A percentile compares a stretch with the other conserved stretches of the same genome.
These are phyloP conservation scores for Lipomyces oligophaga DNA, from an alignment of 805 yeast genomes.

Conservation along the genomic window DNA sequence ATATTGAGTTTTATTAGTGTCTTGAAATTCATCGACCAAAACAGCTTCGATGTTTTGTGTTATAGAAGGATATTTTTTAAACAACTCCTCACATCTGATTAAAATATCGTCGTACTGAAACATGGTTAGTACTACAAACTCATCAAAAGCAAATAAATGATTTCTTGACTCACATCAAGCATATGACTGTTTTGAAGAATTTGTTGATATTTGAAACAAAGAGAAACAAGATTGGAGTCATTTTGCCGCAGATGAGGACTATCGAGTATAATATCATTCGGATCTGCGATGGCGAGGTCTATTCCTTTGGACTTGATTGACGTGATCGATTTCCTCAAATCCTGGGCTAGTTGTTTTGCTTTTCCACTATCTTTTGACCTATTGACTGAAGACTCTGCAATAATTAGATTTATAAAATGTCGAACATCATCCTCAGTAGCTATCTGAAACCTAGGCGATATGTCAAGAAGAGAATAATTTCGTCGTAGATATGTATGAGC, in stretches of 20 bases:
- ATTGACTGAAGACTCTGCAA: constrained; percentile 33
- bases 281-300: too few species aligned
- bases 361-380: not conserved
- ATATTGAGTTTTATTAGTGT: constrained; percentile 75
- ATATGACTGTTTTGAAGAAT: constrained; percentile 43
- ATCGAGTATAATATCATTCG: too few species aligned
- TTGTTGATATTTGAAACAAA: constrained; percentile 58
- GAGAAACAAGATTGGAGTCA: too few species aligned
- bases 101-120: constrained; percentile 76
- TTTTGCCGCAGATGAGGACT: too few species aligned
- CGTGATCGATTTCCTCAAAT: constrained; percentile 7
- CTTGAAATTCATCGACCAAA: constrained; percentile 92
- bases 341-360: constrained; percentile 5
- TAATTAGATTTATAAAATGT: constrained; percentile 40
- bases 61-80: constrained; percentile 45
- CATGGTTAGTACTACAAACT: not conserved
- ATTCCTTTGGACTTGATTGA: constrained; percentile 26
- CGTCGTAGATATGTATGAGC: constrained; percentile 58
- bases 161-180: constrained; percentile 41
- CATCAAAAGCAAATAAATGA: not conserved
- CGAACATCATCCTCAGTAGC: constrained; percentile 63
- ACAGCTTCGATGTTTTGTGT: constrained; percentile 59
- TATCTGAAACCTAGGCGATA: constrained; percentile 42
- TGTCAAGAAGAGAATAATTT: constrained; percentile 51
- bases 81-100: constrained; percentile 49